phyloP scores from a whole-genome alignment of 1,139 yeast species.

The Blastobotrys serpentis region DNA sequence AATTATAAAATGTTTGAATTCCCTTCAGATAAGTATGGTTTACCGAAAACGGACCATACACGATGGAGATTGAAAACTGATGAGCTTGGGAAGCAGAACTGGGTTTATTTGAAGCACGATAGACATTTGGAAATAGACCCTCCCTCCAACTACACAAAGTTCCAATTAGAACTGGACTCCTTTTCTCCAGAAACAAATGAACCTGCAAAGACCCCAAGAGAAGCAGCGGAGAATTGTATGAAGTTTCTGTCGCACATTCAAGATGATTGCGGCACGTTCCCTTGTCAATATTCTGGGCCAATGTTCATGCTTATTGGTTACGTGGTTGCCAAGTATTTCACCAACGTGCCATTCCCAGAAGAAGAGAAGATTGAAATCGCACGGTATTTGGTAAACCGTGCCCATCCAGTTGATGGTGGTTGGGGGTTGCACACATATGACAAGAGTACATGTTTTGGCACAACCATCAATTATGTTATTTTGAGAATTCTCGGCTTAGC shows the following conservation, averaged over 20 bases:
- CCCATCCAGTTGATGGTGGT: constrained; percentile 98
- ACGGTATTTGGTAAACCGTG: constrained; percentile 79
- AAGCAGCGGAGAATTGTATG: constrained; percentile 75
- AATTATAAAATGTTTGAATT: too few species aligned
- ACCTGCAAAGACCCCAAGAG: constrained; percentile 46
- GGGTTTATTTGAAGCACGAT: constrained; percentile 61
- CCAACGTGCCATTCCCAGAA: constrained; percentile 59
- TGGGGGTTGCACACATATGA: constrained; percentile 97
- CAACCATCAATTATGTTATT: constrained; percentile 78
- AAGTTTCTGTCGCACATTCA: constrained; percentile 66
- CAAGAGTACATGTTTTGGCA: constrained; percentile 93
- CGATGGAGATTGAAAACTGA: constrained; percentile 77
- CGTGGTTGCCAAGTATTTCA: constrained; percentile 69
- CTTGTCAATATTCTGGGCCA: constrained; percentile 94
- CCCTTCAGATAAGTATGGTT: constrained; percentile 45
- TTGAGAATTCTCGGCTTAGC: constrained; percentile 75
- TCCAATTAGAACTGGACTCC: constrained; percentile 58
- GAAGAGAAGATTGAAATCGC: constrained; percentile 67
- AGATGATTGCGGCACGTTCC: constrained; percentile 77
- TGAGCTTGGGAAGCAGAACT: constrained; percentile 71
- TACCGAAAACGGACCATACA: constrained; percentile 64
- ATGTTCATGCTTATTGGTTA: constrained; percentile 96
- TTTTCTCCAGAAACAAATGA: constrained; percentile 30
- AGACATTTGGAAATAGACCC: constrained; percentile 20
- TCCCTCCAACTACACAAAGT: constrained; percentile 47